Evolutionary conservation across 495 filamentous ascomycete genomes (phyloP).

Genomic region (Astrothelium macrocarpum): DNA sequence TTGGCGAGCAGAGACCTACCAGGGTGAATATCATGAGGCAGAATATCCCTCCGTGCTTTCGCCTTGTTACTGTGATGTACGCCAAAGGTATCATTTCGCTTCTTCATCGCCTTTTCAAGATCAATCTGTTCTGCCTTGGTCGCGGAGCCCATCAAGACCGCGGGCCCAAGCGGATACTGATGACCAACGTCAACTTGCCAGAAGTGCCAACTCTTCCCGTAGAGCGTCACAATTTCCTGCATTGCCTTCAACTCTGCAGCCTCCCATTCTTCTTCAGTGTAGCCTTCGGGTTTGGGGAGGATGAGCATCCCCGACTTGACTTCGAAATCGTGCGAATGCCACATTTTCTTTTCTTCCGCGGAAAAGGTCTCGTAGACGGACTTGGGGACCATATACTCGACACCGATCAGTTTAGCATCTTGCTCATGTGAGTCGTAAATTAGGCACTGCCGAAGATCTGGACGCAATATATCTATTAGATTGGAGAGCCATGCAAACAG

Average conservation of each 20-base stretch:
- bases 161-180: slow-evolving; percentile 12
- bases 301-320: slow-evolving; percentile 21
- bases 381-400: slow-evolving; percentile 22
- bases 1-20: slow-evolving; percentile 7
- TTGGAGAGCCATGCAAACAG: background rate
- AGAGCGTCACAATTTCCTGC: slow-evolving; percentile 17
- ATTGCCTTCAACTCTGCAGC: slow-evolving; percentile 18
- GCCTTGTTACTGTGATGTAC: slow-evolving; percentile 14
- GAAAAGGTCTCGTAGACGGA: slow-evolving; percentile 16
- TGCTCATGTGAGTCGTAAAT: slow-evolving; percentile 19
- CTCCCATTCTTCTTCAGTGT: slow-evolving; percentile 20
- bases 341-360: slow-evolving; percentile 18
- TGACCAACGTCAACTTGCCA: slow-evolving; percentile 19
- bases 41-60: slow-evolving; percentile 12
- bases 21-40: slow-evolving; percentile 10
- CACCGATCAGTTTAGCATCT: slow-evolving; percentile 18
- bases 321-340: slow-evolving; percentile 22
- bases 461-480: background rate
- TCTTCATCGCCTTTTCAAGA: slow-evolving; percentile 12
- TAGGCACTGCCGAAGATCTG: slow-evolving; percentile 21
- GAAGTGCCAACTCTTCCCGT: slow-evolving; percentile 24
- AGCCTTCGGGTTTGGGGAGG: slow-evolving; percentile 12
- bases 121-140: slow-evolving; percentile 13
- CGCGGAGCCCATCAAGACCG: slow-evolving; percentile 15
- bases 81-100: slow-evolving; percentile 17